Evolutionary conservation across 768 basidiomycete species (phyloP).

Genomic region (Termitomyces sp.): DNA sequence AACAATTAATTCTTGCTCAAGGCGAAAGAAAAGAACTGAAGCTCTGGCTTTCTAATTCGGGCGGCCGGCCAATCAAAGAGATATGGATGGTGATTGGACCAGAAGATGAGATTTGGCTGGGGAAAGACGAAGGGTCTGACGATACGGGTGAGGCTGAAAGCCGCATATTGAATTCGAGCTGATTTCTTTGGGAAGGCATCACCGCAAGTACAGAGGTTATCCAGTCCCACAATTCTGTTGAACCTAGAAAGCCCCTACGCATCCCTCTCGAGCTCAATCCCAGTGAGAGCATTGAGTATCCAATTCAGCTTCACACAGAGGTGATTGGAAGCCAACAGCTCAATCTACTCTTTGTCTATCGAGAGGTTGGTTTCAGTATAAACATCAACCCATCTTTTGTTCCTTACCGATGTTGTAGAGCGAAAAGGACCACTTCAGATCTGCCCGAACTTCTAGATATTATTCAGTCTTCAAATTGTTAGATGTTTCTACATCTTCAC

Average conservation of each 20-base stretch:
- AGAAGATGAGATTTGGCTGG: constrained; percentile 65
- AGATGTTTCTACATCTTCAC: constrained; percentile 46
- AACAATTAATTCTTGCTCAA: constrained; percentile 51
- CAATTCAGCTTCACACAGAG: constrained; percentile 54
- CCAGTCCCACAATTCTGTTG: constrained; percentile 52
- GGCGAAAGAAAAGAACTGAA: constrained; percentile 63
- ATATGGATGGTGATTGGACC: constrained; percentile 66
- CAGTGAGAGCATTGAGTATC: constrained; percentile 49
- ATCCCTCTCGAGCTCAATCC: constrained; percentile 48
- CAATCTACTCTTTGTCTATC: constrained; percentile 63
- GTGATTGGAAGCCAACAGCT: constrained; percentile 49
- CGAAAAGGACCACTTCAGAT: constrained; percentile 52
- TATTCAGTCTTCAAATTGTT: constrained; percentile 65
- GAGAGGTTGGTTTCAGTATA: constrained; percentile 37
- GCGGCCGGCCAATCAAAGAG: constrained; percentile 57
- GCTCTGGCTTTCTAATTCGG: constrained; percentile 67
- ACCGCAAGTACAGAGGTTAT: constrained; percentile 35
- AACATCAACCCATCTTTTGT: background rate
- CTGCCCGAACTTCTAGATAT: constrained; percentile 48
- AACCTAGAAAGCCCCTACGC: constrained; percentile 41
- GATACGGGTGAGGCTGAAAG: constrained; percentile 8
- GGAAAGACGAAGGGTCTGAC: constrained; percentile 18
- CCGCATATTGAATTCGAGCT: background rate
- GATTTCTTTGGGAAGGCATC: constrained; percentile 1
- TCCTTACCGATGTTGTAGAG: constrained; percentile 33